Conservation (phyloP, 2,329 filamentous ascomycete genomes). For the Mycogone perniciosa region DNA sequence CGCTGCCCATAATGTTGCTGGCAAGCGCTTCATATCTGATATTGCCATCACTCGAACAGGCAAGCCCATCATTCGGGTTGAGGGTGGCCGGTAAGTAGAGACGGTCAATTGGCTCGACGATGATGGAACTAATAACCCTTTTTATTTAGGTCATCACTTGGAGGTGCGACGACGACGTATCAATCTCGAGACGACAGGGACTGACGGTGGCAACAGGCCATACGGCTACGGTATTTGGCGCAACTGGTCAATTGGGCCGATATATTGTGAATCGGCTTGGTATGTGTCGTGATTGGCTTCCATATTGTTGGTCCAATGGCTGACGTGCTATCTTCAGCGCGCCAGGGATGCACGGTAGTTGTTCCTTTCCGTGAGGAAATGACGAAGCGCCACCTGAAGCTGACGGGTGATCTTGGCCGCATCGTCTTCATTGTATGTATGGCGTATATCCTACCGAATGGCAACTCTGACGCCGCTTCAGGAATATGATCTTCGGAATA, state of each 20-base stretch:
- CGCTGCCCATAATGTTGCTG: constrained; percentile 40
- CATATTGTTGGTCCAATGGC: constrained; percentile 4
- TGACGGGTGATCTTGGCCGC: constrained; percentile 87
- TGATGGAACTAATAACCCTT: constrained; percentile 22
- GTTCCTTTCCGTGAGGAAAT: constrained; percentile 95
- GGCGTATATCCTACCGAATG: not conserved
- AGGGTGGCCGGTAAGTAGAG: constrained; percentile 74
- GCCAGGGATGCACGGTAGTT: constrained; percentile 89
- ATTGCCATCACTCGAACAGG: constrained; percentile 91
- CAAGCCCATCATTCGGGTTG: constrained; percentile 83
- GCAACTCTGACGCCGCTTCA: constrained; percentile 28
- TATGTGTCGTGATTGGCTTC: constrained; percentile 24
- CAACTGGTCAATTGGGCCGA: constrained; percentile 88
- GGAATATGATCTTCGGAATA: constrained; percentile 96
- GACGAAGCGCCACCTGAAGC: constrained; percentile 93
- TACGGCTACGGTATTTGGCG: constrained; percentile 95
- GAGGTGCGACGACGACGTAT: constrained; percentile 53
- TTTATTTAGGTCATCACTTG: constrained; percentile 66
- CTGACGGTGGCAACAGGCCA: constrained; percentile 56
- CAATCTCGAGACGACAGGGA: constrained; percentile 8
- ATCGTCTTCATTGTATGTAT: constrained; percentile 71
- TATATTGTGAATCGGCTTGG: constrained; percentile 97
- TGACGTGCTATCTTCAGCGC: constrained; percentile 49
- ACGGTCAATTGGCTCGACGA: constrained; percentile 18
- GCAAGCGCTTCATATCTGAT: constrained; percentile 62